Base-by-base conservation (phyloP, 75 land plant genomes). In the Sequoia sempervirens region DNA sequence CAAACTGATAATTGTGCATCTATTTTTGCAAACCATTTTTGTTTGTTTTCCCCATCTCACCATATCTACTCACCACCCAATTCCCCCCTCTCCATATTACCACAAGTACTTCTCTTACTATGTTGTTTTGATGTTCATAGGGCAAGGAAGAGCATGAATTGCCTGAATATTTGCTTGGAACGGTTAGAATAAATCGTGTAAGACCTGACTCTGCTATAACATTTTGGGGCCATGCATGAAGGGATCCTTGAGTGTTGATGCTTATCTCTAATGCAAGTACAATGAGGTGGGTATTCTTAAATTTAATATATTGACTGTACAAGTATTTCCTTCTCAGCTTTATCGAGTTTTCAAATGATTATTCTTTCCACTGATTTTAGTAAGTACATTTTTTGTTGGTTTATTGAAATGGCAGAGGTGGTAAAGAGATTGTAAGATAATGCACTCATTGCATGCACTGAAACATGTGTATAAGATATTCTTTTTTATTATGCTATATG, bases 141-240 rank as follows among this genome's bases (percentile, higher is more conserved):
- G 99, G 92, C 7, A 96, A 90, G 83, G 91, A 88, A 54, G 96
- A 91, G 84, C 79, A 66, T 26, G 96, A 97, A 84, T 86, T 97
- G 54, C 99, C 99, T 5, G 99, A 97, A 84, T 96, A 93, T 85
- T 85, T 97, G 82, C 92, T 97, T 36, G 98, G 98, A 15, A 91
- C 99, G 9, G 93, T 92, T 75, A 83, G 98, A 20, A 56, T 97
- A 30, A 97, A 90, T 76, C 91, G 93, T 30, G 83, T 97, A 40
- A 85, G 79, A 81, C 90, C 85, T 17, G 96, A 97, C 7, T 87
- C 93, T 85, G 99, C 99, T 78, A 80, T 88, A 78, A 76, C 88
- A 43, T 85, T 89, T 41, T 81, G 82, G 68, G 82, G 75, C 7
- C 47, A 78, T 45, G 32, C 8, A 45, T 78, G 80, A 78, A n/a